These are phyloP conservation scores for Jackrogersella minutella DNA, from an alignment of 495 filamentous ascomycete genomes.

Conservation along the genomic window DNA sequence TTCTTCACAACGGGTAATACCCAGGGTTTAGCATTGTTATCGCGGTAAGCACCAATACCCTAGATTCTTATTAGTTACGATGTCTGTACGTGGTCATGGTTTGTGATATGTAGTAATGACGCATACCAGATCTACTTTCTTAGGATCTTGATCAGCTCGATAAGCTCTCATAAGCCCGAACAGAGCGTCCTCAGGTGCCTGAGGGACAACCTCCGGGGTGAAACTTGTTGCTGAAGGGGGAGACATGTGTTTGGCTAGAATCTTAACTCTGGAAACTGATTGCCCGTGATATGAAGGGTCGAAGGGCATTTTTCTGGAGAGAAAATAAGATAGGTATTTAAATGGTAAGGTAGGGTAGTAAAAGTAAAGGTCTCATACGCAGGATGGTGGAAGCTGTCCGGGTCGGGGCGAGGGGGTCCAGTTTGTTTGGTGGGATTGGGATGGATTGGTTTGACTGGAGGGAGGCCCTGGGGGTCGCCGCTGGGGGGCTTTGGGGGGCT, in stretches of 20 bases:
- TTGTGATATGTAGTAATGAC: neutral
- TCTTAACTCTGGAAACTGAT: constrained; percentile 43
- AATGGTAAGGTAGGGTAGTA: neutral
- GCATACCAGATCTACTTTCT: constrained; percentile 85
- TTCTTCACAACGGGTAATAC: constrained; percentile 95
- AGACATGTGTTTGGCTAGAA: constrained; percentile 44
- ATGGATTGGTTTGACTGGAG: too few relatives aligned
- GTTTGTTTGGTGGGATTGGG: too few relatives aligned
- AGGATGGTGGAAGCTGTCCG: neutral
- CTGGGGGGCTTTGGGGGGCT: neutral
- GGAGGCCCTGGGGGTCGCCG: neutral
- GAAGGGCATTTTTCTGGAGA: constrained; percentile 37
- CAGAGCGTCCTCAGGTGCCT: constrained; percentile 93
- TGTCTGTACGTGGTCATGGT: neutral
- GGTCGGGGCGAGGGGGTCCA: neutral
- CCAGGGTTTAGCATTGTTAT: constrained; percentile 98
- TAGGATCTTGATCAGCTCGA: constrained; percentile 78
- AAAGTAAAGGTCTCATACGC: neutral
- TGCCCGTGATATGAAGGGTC: constrained; percentile 39
- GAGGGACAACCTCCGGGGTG: constrained; percentile 78
- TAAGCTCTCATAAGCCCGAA: constrained; percentile 94
- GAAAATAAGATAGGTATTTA: constrained; percentile 29
- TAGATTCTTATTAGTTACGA: constrained; percentile 34
- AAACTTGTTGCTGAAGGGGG: constrained; percentile 69
- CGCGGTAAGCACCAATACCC: constrained; percentile 96